Conservation (phyloP, 2,329 filamentous ascomycete species). For the Colletotrichum horii region DNA sequence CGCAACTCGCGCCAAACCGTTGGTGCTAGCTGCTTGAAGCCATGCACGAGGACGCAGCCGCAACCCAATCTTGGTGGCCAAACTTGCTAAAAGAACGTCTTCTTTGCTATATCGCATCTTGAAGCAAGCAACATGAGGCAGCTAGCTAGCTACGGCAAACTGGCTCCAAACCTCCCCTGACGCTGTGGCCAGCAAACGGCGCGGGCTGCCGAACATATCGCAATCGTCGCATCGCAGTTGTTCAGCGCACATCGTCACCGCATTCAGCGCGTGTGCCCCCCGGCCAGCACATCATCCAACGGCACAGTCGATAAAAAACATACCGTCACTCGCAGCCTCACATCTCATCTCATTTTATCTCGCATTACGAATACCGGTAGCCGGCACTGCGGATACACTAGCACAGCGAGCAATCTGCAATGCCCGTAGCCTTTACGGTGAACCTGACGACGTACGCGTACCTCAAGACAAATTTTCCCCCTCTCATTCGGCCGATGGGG, state of each 20-base stretch:
- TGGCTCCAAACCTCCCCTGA: not conserved
- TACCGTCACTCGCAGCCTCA: not conserved
- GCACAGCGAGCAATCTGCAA: not conserved
- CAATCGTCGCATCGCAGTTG: not conserved
- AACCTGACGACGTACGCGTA: not conserved
- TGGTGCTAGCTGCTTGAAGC: conserved; percentile 12
- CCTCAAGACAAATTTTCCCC: not conserved
- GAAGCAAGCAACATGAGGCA: conserved; percentile 5
- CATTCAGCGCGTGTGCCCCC: not conserved
- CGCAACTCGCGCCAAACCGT: conserved; percentile 10
- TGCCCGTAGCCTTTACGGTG: not conserved
- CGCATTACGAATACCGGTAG: not conserved
- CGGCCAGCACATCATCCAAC: not conserved
- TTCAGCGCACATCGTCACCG: not conserved
- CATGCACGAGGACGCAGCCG: not conserved
- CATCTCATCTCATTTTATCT: conserved; percentile 3
- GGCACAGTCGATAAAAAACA: not conserved
- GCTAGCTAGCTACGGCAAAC: not conserved
- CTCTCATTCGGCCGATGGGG: not conserved
- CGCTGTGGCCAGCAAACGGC: not conserved
- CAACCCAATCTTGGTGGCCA: not conserved
- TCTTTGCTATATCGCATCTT: not conserved
- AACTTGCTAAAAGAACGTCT: not conserved
- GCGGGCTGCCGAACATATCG: not conserved
- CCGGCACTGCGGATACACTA: not conserved